Percentiles rank a stretch among this genome's conserved stretches.
These are phyloP conservation scores for Aspergillus versicolor DNA, from an alignment of 2,329 filamentous ascomycete species.

Conservation along the genomic window DNA sequence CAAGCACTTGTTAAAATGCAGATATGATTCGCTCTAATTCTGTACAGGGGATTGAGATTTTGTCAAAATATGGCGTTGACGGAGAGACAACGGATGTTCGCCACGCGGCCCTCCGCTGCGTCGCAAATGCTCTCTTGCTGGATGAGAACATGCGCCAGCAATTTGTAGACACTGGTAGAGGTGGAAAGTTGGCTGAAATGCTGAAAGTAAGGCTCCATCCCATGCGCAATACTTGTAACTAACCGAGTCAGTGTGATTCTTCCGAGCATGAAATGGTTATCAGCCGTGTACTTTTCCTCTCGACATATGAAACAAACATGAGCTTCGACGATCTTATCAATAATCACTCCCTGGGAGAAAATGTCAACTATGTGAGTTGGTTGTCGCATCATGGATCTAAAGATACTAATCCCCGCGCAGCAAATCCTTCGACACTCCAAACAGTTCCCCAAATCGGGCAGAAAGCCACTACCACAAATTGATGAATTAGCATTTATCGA, in stretches of 20 bases:
- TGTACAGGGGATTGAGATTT: constrained; percentile 68
- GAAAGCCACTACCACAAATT: constrained; percentile 46
- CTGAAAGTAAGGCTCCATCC: constrained; percentile 53
- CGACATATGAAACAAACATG: constrained; percentile 73
- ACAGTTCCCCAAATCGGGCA: constrained; percentile 47
- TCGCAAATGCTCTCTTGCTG: constrained; percentile 82
- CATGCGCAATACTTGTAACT: neutral
- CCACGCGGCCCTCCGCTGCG: constrained; percentile 73
- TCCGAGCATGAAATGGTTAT: constrained; percentile 83
- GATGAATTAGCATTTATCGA: constrained; percentile 79
- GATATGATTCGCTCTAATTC: neutral
- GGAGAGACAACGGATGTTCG: constrained; percentile 62
- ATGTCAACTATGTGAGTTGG: constrained; percentile 55
- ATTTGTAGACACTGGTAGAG: constrained; percentile 69
- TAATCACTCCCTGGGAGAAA: constrained; percentile 65
- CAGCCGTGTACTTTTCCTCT: constrained; percentile 75
- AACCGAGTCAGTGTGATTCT: constrained; percentile 56
- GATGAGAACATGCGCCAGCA: constrained; percentile 66
- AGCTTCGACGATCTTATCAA: constrained; percentile 66
- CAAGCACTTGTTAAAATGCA: neutral
- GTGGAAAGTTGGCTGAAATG: constrained; percentile 65
- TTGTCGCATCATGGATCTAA: neutral
- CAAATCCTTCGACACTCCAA: constrained; percentile 71
- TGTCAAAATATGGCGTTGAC: constrained; percentile 73
- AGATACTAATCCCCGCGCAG: constrained; percentile 29